These are phyloP conservation scores for Annulohypoxylon truncatum DNA, from an alignment of 2,329 filamentous ascomycete species.

Conservation along the genomic window DNA sequence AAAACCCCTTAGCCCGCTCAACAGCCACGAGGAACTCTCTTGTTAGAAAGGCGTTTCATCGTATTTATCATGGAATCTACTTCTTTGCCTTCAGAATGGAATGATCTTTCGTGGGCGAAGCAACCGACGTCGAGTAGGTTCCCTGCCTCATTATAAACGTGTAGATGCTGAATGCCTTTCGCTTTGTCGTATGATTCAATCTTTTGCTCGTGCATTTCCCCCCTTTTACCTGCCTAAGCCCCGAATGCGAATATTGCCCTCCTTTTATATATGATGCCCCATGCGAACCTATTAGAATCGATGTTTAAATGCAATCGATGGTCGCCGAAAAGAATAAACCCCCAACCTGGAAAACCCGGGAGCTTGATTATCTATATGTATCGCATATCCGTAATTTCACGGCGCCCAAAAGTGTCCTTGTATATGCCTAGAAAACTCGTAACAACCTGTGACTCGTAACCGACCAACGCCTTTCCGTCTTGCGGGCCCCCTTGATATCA, in stretches of 20 bases:
- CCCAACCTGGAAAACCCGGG: background rate
- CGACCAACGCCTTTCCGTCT: slow-evolving; percentile 4
- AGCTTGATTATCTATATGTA: background rate
- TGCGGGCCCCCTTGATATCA: background rate
- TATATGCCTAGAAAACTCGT: slow-evolving; percentile 19
- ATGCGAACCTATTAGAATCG: background rate
- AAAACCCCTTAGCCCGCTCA: background rate
- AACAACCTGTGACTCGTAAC: slow-evolving; percentile 27
- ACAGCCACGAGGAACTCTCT: background rate
- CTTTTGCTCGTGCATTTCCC: slow-evolving; percentile 14
- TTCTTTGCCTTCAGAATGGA: background rate
- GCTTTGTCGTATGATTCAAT: background rate
- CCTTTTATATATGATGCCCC: slow-evolving; percentile 10
- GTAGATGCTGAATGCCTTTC: background rate
- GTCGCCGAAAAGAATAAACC: background rate
- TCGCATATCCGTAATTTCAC: slow-evolving; percentile 11
- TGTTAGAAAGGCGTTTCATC: background rate
- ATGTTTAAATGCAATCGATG: slow-evolving; percentile 12
- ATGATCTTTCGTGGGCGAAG: background rate
- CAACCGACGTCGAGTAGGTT: background rate
- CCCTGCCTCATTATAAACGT: slow-evolving; percentile 6
- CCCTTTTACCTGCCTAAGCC: slow-evolving; percentile 16
- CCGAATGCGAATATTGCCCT: slow-evolving; percentile 7
- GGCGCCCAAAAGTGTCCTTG: background rate
- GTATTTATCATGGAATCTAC: background rate